Conservation (phyloP, 768 basidiomycete species). For the Podaxis sp. region DNA sequence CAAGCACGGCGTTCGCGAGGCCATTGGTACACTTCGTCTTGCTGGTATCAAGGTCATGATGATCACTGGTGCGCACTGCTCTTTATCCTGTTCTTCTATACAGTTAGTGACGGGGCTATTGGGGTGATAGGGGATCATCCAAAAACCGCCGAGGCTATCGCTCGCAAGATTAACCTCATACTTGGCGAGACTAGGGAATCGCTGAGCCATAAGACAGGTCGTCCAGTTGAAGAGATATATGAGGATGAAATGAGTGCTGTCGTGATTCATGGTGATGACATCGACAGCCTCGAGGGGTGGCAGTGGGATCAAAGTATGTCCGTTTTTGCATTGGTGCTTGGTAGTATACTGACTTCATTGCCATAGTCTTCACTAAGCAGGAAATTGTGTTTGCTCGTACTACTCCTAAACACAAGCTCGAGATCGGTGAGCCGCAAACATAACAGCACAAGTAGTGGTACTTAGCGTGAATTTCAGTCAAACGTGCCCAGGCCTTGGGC, state of each 20-base stretch:
- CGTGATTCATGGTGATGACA: slow-evolving; percentile 67
- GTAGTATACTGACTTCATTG: neutral
- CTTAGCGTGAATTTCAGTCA: slow-evolving; percentile 37
- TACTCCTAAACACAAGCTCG: slow-evolving; percentile 71
- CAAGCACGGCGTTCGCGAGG: slow-evolving; percentile 70
- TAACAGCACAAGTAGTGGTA: neutral
- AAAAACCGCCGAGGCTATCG: slow-evolving; percentile 73
- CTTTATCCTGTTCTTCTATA: neutral
- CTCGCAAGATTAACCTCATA: slow-evolving; percentile 69
- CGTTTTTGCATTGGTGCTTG: neutral
- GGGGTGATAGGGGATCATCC: slow-evolving; percentile 54
- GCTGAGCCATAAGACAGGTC: slow-evolving; percentile 50
- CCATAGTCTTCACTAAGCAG: slow-evolving; percentile 58
- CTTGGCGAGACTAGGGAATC: slow-evolving; percentile 65
- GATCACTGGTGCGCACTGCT: slow-evolving; percentile 54
- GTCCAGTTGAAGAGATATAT: slow-evolving; percentile 55
- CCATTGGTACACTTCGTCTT: slow-evolving; percentile 65
- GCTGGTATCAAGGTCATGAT: slow-evolving; percentile 79
- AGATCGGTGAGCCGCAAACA: slow-evolving; percentile 49
- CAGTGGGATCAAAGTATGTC: slow-evolving; percentile 70
- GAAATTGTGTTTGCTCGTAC: slow-evolving; percentile 75
- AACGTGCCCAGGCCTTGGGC: slow-evolving; percentile 67
- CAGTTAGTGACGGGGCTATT: no score
- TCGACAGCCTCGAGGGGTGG: slow-evolving; percentile 65
- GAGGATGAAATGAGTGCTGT: slow-evolving; percentile 68